Base-by-base conservation (phyloP, 306 rosid species). In the Lathyrus sativus region DNA sequence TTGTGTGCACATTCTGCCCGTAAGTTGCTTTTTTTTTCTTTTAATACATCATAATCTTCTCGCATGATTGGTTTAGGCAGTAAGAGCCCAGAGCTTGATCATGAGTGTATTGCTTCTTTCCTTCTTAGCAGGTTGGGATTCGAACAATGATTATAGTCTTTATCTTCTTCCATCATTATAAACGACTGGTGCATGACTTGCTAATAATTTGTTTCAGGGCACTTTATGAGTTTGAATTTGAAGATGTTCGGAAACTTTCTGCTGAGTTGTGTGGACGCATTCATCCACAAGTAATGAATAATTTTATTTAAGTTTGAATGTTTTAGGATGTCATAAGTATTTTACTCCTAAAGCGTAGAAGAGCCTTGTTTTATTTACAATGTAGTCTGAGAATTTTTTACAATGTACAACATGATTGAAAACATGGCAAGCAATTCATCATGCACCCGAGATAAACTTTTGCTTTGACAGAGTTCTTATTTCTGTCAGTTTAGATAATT, bases 261-360 rank as follows among this genome's bases (percentile, higher is more conserved):
- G 96, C 98, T 79, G 96, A 92, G 88, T 82, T 92, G 9, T 86
- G 93, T 80, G 96, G 96, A 44, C 92, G 96, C 80, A 79, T 92
- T 82, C 96, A 92, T 79, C 96, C 96, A 50, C 85, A 86, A 74
- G 96, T 92, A 86, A 69, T 64, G 57, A 38, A 24, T 69, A 26
- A 46, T 56, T 22, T 56, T 54, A 15, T 66, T n/a, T 46, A 29
- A 38, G 63, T 45, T 6, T 72, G 14, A 74, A 31, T 54, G n/a
- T 78, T 68, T 15, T 4, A 19, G 63, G 48, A 63, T 48, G 76
- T 59, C 43, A n/a, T 56, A 58, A 24, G 15, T 37, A 50, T 70
- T 60, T 38, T 26, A 45, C 37, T 35, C 33, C 2, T 62, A 5
- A 54, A 56, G 22, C 22, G 11, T 41, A 11, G 56, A 29, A 43